Conservation (phyloP, 352 stramenopile species). For the Phytophthora idaei region DNA sequence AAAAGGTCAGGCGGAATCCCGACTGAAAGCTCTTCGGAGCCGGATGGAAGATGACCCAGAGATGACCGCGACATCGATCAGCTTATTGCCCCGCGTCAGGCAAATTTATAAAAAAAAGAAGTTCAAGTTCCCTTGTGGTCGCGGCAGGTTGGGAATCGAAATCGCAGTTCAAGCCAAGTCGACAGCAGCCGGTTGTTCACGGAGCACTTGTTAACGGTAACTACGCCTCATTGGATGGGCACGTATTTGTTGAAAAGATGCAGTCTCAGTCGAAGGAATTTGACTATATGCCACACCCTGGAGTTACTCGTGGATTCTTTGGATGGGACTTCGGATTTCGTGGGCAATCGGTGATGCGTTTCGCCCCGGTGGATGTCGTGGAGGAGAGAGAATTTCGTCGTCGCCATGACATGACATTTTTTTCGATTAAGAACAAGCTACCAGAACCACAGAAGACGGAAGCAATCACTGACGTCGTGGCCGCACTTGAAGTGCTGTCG, state of each 20-base stretch:
- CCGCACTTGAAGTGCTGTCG: background rate
- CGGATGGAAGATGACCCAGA: background rate
- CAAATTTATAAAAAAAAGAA: background rate
- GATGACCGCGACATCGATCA: background rate
- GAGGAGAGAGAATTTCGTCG: background rate
- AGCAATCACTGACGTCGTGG: too few species aligned
- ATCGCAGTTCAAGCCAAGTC: background rate
- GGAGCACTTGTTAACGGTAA: background rate
- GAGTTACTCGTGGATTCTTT: background rate
- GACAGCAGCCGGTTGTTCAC: background rate
- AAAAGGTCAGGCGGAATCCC: background rate
- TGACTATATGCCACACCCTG: background rate
- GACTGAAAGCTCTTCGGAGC: background rate
- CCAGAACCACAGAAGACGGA: too few species aligned
- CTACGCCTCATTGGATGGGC: background rate
- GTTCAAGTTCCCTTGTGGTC: background rate
- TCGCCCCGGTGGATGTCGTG: background rate
- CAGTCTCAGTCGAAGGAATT: background rate
- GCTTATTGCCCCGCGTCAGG: background rate
- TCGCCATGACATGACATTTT: background rate
- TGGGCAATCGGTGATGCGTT: background rate
- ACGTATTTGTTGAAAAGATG: background rate
- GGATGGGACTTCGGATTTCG: background rate
- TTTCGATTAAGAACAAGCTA: background rate
- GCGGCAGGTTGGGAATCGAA: background rate